These are phyloP conservation scores for Phytophthora chlamydospora DNA, from an alignment of 352 stramenopile genomes.

Conservation along the genomic window DNA sequence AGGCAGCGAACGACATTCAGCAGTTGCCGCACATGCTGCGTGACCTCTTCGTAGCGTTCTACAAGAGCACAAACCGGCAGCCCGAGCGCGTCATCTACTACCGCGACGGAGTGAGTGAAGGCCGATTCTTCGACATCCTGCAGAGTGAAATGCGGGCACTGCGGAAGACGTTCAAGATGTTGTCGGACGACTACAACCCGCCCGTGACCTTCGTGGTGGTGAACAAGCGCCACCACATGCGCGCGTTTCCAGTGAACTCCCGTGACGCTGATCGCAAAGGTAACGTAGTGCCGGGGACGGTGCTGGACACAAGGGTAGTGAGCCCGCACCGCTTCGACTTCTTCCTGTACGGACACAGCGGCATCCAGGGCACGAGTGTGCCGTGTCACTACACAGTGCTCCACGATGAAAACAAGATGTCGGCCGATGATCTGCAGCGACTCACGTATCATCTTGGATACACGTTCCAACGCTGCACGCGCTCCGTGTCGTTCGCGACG, in stretches of 20 bases:
- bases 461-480: constrained; percentile 82
- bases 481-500: constrained; percentile 83
- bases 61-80: constrained; percentile 62
- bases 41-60: constrained; percentile 80
- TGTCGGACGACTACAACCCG: constrained; percentile 70
- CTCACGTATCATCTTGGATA: constrained; percentile 79
- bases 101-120: constrained; percentile 85
- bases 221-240: constrained; percentile 89
- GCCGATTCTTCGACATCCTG: constrained; percentile 77
- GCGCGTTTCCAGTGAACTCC: constrained; percentile 54
- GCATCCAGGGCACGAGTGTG: constrained; percentile 78
- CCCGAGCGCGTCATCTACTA: constrained; percentile 85
- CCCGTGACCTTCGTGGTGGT: constrained; percentile 87
- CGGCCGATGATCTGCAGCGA: constrained; percentile 62
- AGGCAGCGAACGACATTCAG: constrained; percentile 52
- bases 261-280: constrained; percentile 58
- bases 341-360: constrained; percentile 83
- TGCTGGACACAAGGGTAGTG: constrained; percentile 79
- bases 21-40: constrained; percentile 63
- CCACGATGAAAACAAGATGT: constrained; percentile 69
- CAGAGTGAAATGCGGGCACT: constrained; percentile 80
- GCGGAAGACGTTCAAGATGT: constrained; percentile 53
- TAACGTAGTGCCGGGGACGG: constrained; percentile 70
- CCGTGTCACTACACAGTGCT: constrained; percentile 86
- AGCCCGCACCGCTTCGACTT: constrained; percentile 85